A percentile compares a stretch with the other conserved stretches of the same genome.
phyloP scores from a whole-genome alignment of 2,329 filamentous ascomycete genomes.

The Alternaria tenuissima region DNA sequence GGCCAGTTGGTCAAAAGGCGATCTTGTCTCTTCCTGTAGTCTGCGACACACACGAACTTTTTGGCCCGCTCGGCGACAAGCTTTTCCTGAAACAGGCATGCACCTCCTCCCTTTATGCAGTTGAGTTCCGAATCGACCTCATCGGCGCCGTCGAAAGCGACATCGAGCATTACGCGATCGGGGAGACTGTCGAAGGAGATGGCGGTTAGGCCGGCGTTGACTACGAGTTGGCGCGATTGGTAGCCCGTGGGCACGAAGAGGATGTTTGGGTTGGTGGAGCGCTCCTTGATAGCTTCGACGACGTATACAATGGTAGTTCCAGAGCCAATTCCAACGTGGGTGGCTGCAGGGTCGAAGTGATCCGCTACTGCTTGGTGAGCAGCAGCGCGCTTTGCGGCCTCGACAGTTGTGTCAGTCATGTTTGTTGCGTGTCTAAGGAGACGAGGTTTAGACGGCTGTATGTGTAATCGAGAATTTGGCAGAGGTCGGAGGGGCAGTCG shows the following conservation, averaged over 20 bases:
- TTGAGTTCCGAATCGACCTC: constrained; percentile 96
- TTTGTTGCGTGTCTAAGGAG: constrained; percentile 6
- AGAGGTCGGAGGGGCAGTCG: constrained; percentile 28
- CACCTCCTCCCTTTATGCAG: constrained; percentile 96
- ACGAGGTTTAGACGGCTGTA: not conserved
- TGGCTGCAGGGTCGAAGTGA: constrained; percentile 70
- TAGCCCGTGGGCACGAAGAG: constrained; percentile 92
- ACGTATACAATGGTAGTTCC: constrained; percentile 85
- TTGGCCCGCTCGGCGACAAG: constrained; percentile 84
- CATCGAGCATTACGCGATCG: constrained; percentile 72
- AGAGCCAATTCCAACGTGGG: constrained; percentile 79
- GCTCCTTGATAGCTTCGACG: constrained; percentile 74
- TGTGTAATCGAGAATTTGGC: constrained; percentile 18
- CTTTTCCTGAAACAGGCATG: constrained; percentile 98
- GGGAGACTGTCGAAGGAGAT: constrained; percentile 81
- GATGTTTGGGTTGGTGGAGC: constrained; percentile 62
- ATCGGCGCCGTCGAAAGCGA: constrained; percentile 95
- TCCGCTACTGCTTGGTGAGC: constrained; percentile 76
- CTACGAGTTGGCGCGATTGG: constrained; percentile 87
- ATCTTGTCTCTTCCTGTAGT: constrained; percentile 87
- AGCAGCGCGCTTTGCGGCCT: constrained; percentile 77
- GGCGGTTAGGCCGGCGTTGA: constrained; percentile 77
- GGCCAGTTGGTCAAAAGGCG: constrained; percentile 81
- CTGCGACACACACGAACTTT: constrained; percentile 88
- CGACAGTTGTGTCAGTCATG: constrained; percentile 58